phyloP scores from a whole-genome alignment of 176 grass and related monocot species.

The Carex littledalei region DNA sequence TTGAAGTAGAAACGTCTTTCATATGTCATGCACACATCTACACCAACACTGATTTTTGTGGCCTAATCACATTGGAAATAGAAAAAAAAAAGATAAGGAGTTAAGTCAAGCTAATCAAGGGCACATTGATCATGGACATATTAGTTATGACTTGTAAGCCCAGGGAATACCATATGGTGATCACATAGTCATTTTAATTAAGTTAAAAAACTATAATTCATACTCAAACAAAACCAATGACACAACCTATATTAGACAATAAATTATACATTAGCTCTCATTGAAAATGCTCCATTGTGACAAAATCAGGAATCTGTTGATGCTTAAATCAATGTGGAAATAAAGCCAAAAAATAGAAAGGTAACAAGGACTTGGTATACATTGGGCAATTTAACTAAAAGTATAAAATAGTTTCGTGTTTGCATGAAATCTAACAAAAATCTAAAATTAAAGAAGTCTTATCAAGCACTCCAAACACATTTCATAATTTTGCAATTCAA shows the following conservation, averaged over 20 bases:
- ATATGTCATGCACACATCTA: constrained; percentile 89
- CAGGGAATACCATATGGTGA: background rate
- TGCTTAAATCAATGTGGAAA: background rate
- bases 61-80: constrained; percentile 31
- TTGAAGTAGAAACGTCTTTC: constrained; percentile 94
- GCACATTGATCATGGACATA: background rate
- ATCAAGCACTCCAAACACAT: too few species aligned
- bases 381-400: background rate
- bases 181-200: background rate
- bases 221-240: background rate
- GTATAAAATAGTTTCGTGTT: background rate
- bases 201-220: background rate
- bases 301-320: background rate
- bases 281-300: background rate
- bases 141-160: background rate
- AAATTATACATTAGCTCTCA: background rate
- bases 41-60: constrained; percentile 78
- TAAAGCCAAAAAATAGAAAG: background rate
- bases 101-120: background rate
- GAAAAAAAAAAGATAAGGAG: background rate
- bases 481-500: background rate
- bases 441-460: background rate
- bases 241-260: background rate
- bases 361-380: background rate
- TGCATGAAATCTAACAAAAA: background rate